Base-by-base conservation (phyloP, 1,284 basidiomycete genomes). In the Irpex lacteus region DNA sequence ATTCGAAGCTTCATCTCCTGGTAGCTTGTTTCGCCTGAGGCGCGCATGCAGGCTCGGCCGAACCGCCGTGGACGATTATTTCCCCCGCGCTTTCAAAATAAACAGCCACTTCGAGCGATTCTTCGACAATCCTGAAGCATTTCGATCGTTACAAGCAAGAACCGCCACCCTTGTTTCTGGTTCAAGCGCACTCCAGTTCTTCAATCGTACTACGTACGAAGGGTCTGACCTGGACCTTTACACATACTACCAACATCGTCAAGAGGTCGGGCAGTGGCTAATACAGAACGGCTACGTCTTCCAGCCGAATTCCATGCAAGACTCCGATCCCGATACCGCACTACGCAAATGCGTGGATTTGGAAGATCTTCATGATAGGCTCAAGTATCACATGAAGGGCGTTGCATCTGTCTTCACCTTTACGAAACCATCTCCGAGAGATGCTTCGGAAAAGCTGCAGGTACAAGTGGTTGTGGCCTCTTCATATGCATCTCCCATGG, bases 221-320 rank as follows among this genome's bases (percentile, higher is more conserved):
- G 75, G 77, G 13, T 74, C 82, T 3, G 84, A 84, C 68, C 77
- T 85, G 2, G 83, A 85, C 61, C 49, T 85, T 4, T 85, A 83
- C 66, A 40, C 59, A 38, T 15, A 26, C n/a, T 52, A 60, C 26
- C 13, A 59, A 3, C 40, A 18, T 1, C 61, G 65, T 1, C 59
- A 38, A 49, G 68, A 71, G 56, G 66, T 73, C 49, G 71, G 70
- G 1, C 32, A 59, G 37, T 71, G 68, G 66, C 60, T 73, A 18
- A 4, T 70, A n/a, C 38, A 56, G 18, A 66, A 65, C 32, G 71
- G 72, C 5, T 72, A 72, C 62, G 19, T 6, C n/a, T 72, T 64
- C 60, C 60, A 18, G 54, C 70, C 72, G 36, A 65, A 61, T 37
- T 15, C 53, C 37, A 56, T 52, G 18, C 72, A 73, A 67, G 53